These are phyloP conservation scores for Aspergillaceae sp. DNA, from an alignment of 2,329 filamentous ascomycete species.

Conservation along the genomic window DNA sequence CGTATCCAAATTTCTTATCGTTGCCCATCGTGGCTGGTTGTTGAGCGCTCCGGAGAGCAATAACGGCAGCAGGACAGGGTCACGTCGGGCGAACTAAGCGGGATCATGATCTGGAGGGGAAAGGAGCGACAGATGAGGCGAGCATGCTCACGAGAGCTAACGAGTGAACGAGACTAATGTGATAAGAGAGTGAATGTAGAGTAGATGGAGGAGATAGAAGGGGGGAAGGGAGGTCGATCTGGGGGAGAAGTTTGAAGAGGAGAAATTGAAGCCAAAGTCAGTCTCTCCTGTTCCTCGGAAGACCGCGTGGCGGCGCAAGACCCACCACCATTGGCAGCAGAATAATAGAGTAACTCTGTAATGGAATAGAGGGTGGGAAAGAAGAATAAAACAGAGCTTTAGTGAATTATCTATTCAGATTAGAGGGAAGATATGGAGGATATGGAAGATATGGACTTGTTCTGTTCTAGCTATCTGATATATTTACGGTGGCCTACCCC, in stretches of 20 bases:
- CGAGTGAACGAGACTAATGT: slow-evolving; percentile 1
- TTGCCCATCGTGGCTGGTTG: slow-evolving; percentile 27
- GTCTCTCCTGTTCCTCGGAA: not conserved
- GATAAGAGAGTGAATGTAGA: slow-evolving; percentile 1
- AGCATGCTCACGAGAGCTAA: slow-evolving; percentile 19
- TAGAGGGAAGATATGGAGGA: too few relatives aligned
- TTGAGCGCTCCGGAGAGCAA: slow-evolving; percentile 25
- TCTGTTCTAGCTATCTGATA: too few relatives aligned
- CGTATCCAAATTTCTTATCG: slow-evolving; percentile 51
- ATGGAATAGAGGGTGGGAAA: too few relatives aligned
- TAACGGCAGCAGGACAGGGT: slow-evolving; percentile 18
- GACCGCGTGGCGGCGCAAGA: too few relatives aligned
- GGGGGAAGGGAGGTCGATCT: too few relatives aligned
- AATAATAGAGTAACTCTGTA: too few relatives aligned
- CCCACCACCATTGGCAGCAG: too few relatives aligned
- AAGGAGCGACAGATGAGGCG: slow-evolving; percentile 21
- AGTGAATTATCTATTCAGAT: too few relatives aligned
- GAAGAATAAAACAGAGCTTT: too few relatives aligned
- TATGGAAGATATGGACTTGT: too few relatives aligned
- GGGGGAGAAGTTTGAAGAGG: not conserved
- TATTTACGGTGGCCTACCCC: too few relatives aligned
- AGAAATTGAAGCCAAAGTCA: not conserved
- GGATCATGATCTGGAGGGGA: slow-evolving; percentile 32
- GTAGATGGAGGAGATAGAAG: slow-evolving; percentile 1
- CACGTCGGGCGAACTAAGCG: slow-evolving; percentile 20